A percentile compares a stretch with the other conserved stretches of the same genome.
Conservation (phyloP, 2,329 filamentous ascomycete species). For the Beauveria brongniartii region DNA sequence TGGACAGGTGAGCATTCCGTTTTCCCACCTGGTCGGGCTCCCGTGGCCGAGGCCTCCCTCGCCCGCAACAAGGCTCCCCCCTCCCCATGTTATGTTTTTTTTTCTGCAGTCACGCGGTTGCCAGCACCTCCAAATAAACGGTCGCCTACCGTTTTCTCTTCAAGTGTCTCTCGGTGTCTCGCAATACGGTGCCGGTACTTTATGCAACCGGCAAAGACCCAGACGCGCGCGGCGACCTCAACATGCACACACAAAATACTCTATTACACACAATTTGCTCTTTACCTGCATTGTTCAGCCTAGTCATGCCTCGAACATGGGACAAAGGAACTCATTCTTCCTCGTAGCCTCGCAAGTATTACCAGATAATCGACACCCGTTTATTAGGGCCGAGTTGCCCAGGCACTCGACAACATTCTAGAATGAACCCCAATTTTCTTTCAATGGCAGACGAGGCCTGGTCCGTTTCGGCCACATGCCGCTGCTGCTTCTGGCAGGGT, state of each 20-base stretch:
- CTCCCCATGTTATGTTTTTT: too few relatives aligned
- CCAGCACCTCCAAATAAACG: neutral
- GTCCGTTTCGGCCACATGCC: neutral
- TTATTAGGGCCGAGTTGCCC: neutral
- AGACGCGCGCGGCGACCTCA: neutral
- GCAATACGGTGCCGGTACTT: neutral
- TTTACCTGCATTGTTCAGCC: too few relatives aligned
- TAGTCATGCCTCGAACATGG: too few relatives aligned
- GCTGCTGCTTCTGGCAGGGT: neutral
- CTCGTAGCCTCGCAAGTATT: neutral
- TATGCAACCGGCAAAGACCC: too few relatives aligned
- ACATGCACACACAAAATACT: too few relatives aligned
- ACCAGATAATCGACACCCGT: neutral
- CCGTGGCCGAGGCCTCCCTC: conserved; percentile 3
- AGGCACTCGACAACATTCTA: neutral
- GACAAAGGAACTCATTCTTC: neutral
- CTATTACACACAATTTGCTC: too few relatives aligned
- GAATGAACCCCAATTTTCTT: neutral
- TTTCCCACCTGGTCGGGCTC: neutral
- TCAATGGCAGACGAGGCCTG: neutral
- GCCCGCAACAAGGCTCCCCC: neutral
- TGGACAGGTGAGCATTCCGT: conserved; percentile 2
- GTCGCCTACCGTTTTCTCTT: conserved; percentile 4
- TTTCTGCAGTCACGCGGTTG: conserved; percentile 1
- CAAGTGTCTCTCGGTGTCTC: neutral